Evolutionary conservation across 129 eudicot genomes (phyloP).

Genomic region (Tagetes erecta): DNA sequence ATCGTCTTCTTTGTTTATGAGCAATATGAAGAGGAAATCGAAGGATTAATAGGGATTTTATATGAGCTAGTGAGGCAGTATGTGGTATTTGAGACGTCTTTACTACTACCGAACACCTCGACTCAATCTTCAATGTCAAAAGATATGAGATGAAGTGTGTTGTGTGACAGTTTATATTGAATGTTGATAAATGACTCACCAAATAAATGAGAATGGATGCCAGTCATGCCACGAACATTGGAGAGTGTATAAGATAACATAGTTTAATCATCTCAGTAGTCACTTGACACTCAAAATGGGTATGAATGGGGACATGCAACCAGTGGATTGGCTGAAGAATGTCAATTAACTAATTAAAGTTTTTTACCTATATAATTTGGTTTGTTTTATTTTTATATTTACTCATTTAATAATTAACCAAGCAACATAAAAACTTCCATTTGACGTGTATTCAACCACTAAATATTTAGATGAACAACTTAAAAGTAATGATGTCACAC

Average conservation of each 20-base stretch:
- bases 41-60: constrained; percentile 38
- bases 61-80: constrained; percentile 20
- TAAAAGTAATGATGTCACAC: too few relatives aligned
- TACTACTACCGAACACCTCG: constrained; percentile 9
- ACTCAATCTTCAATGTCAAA: constrained; percentile 19
- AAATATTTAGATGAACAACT: too few relatives aligned
- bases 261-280: not conserved
- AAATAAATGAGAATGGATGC: not conserved
- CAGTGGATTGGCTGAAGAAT: not conserved
- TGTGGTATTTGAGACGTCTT: constrained; percentile 12
- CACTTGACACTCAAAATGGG: not conserved
- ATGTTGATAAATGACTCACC: not conserved
- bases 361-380: too few relatives aligned
- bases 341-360: not conserved
- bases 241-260: not conserved
- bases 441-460: too few relatives aligned
- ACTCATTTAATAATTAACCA: too few relatives aligned
- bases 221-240: not conserved
- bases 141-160: constrained; percentile 29
- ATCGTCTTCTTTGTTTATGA: constrained; percentile 65
- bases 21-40: constrained; percentile 80
- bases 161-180: constrained; percentile 8
- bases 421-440: too few relatives aligned
- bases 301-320: not conserved
- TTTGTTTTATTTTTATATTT: too few relatives aligned